Evolutionary conservation across 108 stramenopile species (phyloP), one percentile per base, ranked within the genome.

Genomic region (Nitzschia palea): DNA sequence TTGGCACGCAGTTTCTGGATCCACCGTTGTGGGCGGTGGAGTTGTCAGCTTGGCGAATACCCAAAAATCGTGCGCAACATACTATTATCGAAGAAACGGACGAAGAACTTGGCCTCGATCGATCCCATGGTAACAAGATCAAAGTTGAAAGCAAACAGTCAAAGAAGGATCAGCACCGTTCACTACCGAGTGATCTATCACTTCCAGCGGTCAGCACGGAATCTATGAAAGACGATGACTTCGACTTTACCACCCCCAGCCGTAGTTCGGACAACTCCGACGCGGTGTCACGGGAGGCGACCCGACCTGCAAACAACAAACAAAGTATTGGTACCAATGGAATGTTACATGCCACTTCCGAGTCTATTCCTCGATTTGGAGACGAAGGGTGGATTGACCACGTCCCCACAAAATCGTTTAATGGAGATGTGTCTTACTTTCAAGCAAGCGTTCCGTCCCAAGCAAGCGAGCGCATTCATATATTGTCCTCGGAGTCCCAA

Each of bases 1-100:
- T 74, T 35, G 52, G 63, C 32, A 80, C 79, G 0, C 79, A 80
- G 44, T 71, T 58, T 34, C 29, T 74, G 40, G 79, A 80, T 61
- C 51, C 59, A 23, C 73, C 73, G 0, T 27, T 34, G 15, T 70
- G 69, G 79, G 69, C 51, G 9, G 6, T 53, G 5, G 69, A 66
- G 44, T 29, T 79, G 4, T 54, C 67, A 56, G 44, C 48, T 1
- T 79, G 78, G 78, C 55, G 62, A 44, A 52, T 64, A 15, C 26
- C 42, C 3, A 66, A 72, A 35, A 37, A 47, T 28, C 65, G 60
- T 30, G 56, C 9, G 22, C 55, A 62, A 9, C 25, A 9, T 17
- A 14, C 20, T 4, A 12, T 29, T 3, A 8, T 30, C 25, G 53
- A 10, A 8, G 26, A 5, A 6, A 27, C 3, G 4, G 52, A 57